phyloP scores from a whole-genome alignment of 2,329 filamentous ascomycete genomes.

The Pseudocercospora crystallina region DNA sequence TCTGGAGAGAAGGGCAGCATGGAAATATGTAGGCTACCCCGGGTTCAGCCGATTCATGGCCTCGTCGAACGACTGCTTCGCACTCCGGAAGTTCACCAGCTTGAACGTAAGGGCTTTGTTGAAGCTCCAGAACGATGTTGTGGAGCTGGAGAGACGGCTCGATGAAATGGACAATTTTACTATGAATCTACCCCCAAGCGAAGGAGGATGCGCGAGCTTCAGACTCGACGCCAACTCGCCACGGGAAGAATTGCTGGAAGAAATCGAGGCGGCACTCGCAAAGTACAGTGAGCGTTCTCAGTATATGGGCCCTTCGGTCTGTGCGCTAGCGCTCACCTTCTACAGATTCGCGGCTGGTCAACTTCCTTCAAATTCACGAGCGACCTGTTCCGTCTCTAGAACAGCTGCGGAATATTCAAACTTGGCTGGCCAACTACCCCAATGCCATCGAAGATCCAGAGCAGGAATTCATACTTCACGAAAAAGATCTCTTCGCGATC shows the following conservation, averaged over 20 bases:
- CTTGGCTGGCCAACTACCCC: neutral
- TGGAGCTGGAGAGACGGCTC: neutral
- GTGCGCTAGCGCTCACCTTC: no score
- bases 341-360: no score
- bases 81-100: neutral
- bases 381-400: no score
- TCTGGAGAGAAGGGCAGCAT: neutral
- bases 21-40: conserved; percentile 1
- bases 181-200: no score
- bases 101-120: neutral
- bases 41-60: conserved; percentile 1
- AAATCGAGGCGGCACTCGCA: neutral
- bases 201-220: neutral
- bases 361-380: no score
- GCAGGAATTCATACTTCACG: neutral
- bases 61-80: neutral
- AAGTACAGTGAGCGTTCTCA: neutral
- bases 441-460: neutral
- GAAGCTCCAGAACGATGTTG: neutral
- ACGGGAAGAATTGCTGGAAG: neutral
- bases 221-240: neutral
- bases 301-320: no score
- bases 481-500: neutral
- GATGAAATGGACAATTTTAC: neutral
- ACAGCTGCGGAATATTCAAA: neutral